These are phyloP conservation scores for Carnegiea gigantea DNA, from an alignment of 179 eudicot species.

Conservation along the genomic window DNA sequence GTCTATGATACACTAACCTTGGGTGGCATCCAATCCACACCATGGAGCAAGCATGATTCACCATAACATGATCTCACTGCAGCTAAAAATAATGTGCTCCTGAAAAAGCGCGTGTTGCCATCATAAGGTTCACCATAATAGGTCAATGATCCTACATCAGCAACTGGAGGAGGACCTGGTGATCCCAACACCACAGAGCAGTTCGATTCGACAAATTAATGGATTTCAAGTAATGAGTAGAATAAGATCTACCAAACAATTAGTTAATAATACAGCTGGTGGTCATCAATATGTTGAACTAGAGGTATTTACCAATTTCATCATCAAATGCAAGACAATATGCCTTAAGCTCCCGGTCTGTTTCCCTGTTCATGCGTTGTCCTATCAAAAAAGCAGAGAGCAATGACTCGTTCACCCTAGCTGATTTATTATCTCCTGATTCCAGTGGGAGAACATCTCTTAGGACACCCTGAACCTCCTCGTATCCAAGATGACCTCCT, in stretches of 20 bases:
- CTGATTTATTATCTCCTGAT: constrained; percentile 37
- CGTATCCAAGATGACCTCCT: constrained; percentile 98
- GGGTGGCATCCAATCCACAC: constrained; percentile 99
- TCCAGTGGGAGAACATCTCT: constrained; percentile 76
- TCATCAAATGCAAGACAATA: constrained; percentile 98
- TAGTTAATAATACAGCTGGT: constrained; percentile 18
- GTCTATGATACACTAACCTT: constrained; percentile 48
- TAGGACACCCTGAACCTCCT: constrained; percentile 93
- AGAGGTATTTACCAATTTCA: constrained; percentile 66
- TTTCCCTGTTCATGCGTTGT: constrained; percentile 97
- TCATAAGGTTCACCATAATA: constrained; percentile 99
- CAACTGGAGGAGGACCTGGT: constrained; percentile 78
- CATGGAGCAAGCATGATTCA: constrained; percentile 96
- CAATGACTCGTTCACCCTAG: constrained; percentile 74
- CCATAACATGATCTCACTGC: constrained; percentile 96
- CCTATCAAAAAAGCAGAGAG: constrained; percentile 95
- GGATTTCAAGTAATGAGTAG: constrained; percentile 4
- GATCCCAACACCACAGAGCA: background rate
- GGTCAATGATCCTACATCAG: constrained; percentile 87
- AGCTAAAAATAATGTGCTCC: constrained; percentile 97
- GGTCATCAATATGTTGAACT: constrained; percentile 16
- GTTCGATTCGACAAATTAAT: background rate
- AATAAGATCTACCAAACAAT: background rate
- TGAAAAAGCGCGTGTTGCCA: constrained; percentile 94
- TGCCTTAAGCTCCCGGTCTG: constrained; percentile 93